Evolutionary conservation across 148 eudicot species (phyloP), one percentile per base, ranked within the genome.

Genomic region (Mesembryanthemum crystallinum): DNA sequence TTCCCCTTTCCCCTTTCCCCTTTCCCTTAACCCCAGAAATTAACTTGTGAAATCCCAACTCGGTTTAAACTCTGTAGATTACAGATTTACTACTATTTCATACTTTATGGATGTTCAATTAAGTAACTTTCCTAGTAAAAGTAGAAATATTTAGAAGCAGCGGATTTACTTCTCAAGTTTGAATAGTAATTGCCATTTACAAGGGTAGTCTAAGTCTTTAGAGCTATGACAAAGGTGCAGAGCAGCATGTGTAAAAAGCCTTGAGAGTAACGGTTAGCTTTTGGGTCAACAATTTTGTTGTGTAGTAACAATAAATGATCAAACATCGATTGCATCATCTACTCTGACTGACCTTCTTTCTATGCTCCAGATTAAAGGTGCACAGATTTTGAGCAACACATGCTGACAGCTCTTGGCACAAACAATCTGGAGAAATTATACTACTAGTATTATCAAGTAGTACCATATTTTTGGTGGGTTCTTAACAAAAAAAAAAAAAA

Each of bases 361-460:
- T 47, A 13, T 58, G 29, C 60, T 60, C 69, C 57, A 23, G 67
- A 1, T 67, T 47, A 54, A 42, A 54, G 72, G 76, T 64, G 55
- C 69, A 78, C 80, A 77, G 30, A 77, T 47, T 63, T 63, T 23
- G 54, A 78, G 63, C 14, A 13, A 27, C 2, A 54, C 33, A 30
- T 33, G 59, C 54, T 63, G 69, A 69, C 74, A 60, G 67, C 25
- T 6, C 70, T 69, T 69, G 80, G 42, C 64, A 62, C 55, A 29
- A 62, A 62, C 7, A 24, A 35, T 27, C 12, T 39, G 23, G 25
- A 13, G 0, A 10, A 3, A 35, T 35, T 35, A 35, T 35, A 35
- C 39, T n/a, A n/a, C n/a, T n/a, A n/a, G n/a, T n/a, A n/a, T n/a
- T n/a, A n/a, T n/a, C n/a, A n/a, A n/a, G n/a, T n/a, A n/a, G n/a